Percentiles rank a stretch among this genome's conserved stretches.
Evolutionary conservation across 176 grass and related monocot genomes (phyloP).

Genomic region (Rhynchospora pubera): DNA sequence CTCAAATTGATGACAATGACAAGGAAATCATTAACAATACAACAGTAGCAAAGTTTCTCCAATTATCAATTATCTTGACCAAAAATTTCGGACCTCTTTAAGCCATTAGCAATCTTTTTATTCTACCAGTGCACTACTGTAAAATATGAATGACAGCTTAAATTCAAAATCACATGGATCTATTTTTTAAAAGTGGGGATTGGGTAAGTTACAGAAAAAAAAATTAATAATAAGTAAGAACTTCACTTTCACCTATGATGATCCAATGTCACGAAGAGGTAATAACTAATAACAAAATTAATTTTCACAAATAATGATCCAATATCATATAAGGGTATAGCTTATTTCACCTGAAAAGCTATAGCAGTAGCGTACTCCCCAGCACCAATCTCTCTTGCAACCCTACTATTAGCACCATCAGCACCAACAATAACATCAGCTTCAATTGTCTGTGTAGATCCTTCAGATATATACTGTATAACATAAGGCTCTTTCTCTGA

Average conservation of each 20-base stretch:
- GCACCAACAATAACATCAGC: conserved; percentile 77
- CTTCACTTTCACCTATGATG: not conserved
- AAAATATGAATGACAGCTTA: not conserved
- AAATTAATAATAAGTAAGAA: not conserved
- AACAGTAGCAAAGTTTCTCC: not conserved
- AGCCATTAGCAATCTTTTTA: too few species aligned
- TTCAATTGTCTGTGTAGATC: conserved; percentile 19
- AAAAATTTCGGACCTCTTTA: not conserved
- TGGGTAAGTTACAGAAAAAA: not conserved
- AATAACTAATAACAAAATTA: not conserved
- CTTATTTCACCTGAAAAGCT: conserved; percentile 54
- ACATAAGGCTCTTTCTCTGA: conserved; percentile 14
- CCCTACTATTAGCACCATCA: conserved; percentile 88
- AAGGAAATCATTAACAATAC: not conserved
- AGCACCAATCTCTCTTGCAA: conserved; percentile 56
- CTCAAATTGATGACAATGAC: not conserved
- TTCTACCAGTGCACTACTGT: too few species aligned
- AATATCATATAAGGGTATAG: not conserved
- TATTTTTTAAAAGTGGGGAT: not conserved
- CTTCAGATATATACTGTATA: conserved; percentile 16
- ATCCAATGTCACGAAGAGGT: not conserved
- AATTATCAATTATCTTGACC: not conserved
- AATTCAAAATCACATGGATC: not conserved
- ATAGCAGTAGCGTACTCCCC: conserved; percentile 90
- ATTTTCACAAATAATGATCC: not conserved